Evolutionary conservation across 2,329 filamentous ascomycete genomes (phyloP), one percentile per base, ranked within the genome.

Genomic region (Fusarium caatingaense): DNA sequence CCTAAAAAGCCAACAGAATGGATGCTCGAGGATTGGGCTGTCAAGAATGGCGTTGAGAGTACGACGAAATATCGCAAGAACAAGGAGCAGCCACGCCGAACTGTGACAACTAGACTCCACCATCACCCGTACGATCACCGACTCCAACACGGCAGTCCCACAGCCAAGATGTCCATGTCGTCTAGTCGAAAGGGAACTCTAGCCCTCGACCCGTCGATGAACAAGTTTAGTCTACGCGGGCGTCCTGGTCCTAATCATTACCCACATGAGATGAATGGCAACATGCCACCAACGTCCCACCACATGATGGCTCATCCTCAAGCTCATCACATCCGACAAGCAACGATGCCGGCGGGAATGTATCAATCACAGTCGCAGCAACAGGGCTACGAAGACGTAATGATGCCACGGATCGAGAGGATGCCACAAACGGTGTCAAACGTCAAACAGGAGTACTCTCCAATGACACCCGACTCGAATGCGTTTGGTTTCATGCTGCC

Each of bases 1-100:
- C 82, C 86, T 21, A 87, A 91, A 76, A 94, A 92, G 76, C 87
- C 88, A 3, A 90, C 87, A 50, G 88, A 92, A 78, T 98, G 95
- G 95, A 87, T 89, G 45, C 83, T 98, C 27, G 90, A 90, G 37
- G 83, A 88, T 2, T 89, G 91, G 78, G 93, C 93, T 0, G 81
- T 93, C 32, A 80, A 81, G 21, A 82, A 91, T 25, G 92, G 93
- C 27, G 92, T 98, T 51, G 89, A 94, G 79, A 95, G 93, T 62
- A 98, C 95, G 1, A 98, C 95, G 2, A 84, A 91, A 69, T 94
- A 92, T 78, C 88, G 92, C 69, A 90, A 37, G 34, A 37, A 89
- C 72, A 64, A 64, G 47, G 81, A 81, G 63, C 74, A 81, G 25
- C 48, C 73, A 16, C 75, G 77, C 18, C 76, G 74, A 55, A 40